phyloP scores from a whole-genome alignment of 2,329 filamentous ascomycete species.

The Colletotrichum chrysophilum region DNA sequence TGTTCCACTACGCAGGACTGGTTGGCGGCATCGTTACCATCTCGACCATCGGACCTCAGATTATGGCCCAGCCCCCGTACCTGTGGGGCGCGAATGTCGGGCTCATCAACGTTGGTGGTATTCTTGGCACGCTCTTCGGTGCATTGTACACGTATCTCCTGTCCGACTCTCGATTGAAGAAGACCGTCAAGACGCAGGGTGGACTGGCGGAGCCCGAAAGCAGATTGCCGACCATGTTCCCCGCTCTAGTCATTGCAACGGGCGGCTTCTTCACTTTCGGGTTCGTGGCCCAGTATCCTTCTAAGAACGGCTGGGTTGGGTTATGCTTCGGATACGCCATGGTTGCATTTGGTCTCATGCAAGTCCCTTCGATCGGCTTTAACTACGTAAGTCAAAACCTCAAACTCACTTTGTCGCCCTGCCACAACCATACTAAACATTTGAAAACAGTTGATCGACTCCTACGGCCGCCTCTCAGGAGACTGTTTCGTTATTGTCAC shows the following conservation, averaged over 20 bases:
- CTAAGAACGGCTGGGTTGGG: constrained; percentile 35
- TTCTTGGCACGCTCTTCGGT: constrained; percentile 35
- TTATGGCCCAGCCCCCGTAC: constrained; percentile 35
- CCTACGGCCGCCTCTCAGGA: constrained; percentile 48
- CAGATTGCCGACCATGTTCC: constrained; percentile 34
- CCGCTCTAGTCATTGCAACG: constrained; percentile 32
- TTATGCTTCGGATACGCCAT: constrained; percentile 39
- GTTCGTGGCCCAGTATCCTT: constrained; percentile 38
- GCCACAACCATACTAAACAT: background rate
- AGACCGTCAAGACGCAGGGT: constrained; percentile 24
- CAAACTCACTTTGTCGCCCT: too few species aligned
- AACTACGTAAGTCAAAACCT: constrained; percentile 37
- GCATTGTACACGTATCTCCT: constrained; percentile 30
- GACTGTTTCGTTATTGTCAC: constrained; percentile 62
- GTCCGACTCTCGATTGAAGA: constrained; percentile 28
- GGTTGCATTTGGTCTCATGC: constrained; percentile 41
- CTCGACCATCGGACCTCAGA: constrained; percentile 35
- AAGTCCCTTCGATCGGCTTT: constrained; percentile 43
- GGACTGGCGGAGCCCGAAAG: constrained; percentile 38
- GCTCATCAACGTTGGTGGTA: constrained; percentile 36
- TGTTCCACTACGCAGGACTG: constrained; percentile 40
- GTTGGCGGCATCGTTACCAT: constrained; percentile 40
- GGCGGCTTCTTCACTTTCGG: constrained; percentile 40
- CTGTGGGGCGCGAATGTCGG: constrained; percentile 37
- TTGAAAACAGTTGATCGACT: constrained; percentile 50